phyloP scores from a whole-genome alignment of 805 yeast species.

The Alloascoidea hylecoeti region DNA sequence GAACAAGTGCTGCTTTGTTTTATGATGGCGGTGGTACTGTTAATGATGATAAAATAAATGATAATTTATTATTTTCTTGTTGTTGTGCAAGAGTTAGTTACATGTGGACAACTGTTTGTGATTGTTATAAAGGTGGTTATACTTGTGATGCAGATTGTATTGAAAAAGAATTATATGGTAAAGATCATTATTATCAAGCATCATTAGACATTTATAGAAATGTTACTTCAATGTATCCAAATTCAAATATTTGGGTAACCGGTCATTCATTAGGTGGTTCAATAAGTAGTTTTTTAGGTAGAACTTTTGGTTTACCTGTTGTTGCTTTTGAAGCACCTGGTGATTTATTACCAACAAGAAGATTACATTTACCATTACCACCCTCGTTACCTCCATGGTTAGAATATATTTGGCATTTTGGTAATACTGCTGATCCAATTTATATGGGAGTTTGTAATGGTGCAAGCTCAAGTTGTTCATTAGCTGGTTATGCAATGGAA shows the following conservation, averaged over 20 bases:
- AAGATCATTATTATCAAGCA: constrained; percentile 76
- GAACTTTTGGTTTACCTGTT: constrained; percentile 83
- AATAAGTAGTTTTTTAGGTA: constrained; percentile 61
- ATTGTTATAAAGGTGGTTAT: constrained; percentile 65
- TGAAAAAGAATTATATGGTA: constrained; percentile 57
- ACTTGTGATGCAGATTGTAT: constrained; percentile 84
- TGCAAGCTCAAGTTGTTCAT: constrained; percentile 74
- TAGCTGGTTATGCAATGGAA: constrained; percentile 96
- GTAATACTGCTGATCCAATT: constrained; percentile 95
- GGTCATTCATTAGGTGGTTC: constrained; percentile 97
- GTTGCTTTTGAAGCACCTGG: constrained; percentile 93
- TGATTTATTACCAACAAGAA: constrained; percentile 65
- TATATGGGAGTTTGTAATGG: constrained; percentile 96
- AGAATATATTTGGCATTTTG: constrained; percentile 90
- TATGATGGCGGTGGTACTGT: constrained; percentile 50
- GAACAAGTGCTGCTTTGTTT: constrained; percentile 76
- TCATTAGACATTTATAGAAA: constrained; percentile 63
- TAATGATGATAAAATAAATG: constrained; percentile 69
- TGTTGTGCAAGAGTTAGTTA: constrained; percentile 91
- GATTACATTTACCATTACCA: constrained; percentile 85
- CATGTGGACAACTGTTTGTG: constrained; percentile 91
- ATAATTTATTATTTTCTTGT: constrained; percentile 81
- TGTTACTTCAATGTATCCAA: constrained; percentile 53
- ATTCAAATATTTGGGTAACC: constrained; percentile 71
- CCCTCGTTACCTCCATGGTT: constrained; percentile 72